Conservation (phyloP, 2,329 filamentous ascomycete genomes). For the Hymenoscyphus scutula region DNA sequence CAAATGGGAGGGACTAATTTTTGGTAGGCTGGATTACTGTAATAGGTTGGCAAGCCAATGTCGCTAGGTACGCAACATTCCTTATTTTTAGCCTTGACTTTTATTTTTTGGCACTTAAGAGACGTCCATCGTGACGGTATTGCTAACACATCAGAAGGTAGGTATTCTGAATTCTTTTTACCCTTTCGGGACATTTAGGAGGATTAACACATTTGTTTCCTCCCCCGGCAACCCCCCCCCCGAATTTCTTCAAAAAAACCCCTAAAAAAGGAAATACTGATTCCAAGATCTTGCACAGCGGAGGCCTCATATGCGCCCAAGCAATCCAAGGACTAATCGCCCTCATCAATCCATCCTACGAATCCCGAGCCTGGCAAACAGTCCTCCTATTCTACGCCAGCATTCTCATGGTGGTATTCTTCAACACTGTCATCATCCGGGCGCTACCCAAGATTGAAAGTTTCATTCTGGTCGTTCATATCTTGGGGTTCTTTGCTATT, state of each 20-base stretch:
- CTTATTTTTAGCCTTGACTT: too few species aligned
- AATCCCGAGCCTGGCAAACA: slow-evolving; percentile 41
- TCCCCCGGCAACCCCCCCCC: too few species aligned
- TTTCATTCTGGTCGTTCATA: slow-evolving; percentile 44
- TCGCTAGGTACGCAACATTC: slow-evolving; percentile 32
- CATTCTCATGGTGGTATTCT: slow-evolving; percentile 39
- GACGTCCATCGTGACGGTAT: too few species aligned
- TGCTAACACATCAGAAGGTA: too few species aligned
- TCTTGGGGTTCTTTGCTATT: slow-evolving; percentile 44
- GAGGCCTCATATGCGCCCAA: neutral
- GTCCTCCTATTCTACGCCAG: slow-evolving; percentile 43
- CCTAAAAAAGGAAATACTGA: too few species aligned
- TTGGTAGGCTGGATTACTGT: slow-evolving; percentile 45
- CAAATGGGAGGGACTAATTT: neutral
- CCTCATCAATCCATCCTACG: slow-evolving; percentile 38
- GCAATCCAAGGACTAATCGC: slow-evolving; percentile 38
- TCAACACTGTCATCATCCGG: slow-evolving; percentile 43
- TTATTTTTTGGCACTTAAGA: too few species aligned
- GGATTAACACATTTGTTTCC: too few species aligned
- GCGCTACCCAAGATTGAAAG: slow-evolving; percentile 43
- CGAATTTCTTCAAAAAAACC: too few species aligned
- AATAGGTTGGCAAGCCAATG: slow-evolving; percentile 44
- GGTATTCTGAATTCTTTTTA: too few species aligned
- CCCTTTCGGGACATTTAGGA: too few species aligned
- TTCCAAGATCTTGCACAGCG: neutral